Base-by-base conservation (phyloP, 148 eudicot genomes). In the Bassia scoparia region DNA sequence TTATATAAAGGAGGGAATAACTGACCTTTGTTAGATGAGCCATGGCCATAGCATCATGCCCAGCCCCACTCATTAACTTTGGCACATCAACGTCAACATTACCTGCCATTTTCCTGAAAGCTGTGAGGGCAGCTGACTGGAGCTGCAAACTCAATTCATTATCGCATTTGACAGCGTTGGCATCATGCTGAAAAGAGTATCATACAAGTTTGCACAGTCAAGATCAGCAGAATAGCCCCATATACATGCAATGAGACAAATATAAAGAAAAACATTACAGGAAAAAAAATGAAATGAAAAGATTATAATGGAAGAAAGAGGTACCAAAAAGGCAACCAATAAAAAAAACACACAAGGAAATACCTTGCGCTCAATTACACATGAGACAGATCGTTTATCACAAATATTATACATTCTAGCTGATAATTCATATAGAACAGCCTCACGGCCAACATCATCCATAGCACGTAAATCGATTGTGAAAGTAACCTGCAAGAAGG, bases 11-110 rank as follows among this genome's bases (percentile, higher is more conserved):
- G 18, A 21, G 31, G 55, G 21, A 53, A 3, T 60, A 72, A 70
- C 67, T 69, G 44, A 64, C 98, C 93, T 88, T 91, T 0, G 97
- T 91, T 50, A 95, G 81, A 88, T 88, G 97, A 76, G 99, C 82
- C 99, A 95, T 87, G 70, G 99, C 99, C 99, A 95, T 95, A 60
- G 99, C 97, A 75, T 95, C 99, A 64, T 95, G 99, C 64, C 99
- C 99, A 20, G 99, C 99, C 70, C 97, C 99, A 76, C 99, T 95
- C 97, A 95, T 95, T 56, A 95, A 72, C 68, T 86, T 86, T 14
- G 96, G 99, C 77, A 89, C 88, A 48, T 91, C 88, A 54, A 81
- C 82, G 26, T 69, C 64, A 63, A 88, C 78, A 55, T 85, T 86
- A 41, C 96, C 94, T 1, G 80, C 84, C 81, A 91, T 77, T 71